Evolutionary conservation across 257 asterid genomes (phyloP).

Genomic region (Sherardia arvensis): DNA sequence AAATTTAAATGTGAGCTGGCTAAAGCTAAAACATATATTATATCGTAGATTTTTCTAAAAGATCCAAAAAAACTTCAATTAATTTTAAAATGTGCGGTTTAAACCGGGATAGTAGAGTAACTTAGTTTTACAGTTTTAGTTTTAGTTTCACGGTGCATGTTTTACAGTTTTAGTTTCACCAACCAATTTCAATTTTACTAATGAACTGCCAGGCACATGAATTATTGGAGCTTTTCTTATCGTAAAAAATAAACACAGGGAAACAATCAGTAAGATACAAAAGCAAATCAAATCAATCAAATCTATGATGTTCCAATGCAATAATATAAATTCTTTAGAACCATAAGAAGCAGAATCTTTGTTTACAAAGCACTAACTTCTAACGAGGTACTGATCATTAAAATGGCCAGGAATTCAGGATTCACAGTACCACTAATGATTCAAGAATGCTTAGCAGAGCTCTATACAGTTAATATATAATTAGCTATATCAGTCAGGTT

Average conservation of each 20-base stretch:
- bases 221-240: background rate
- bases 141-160: too few relatives aligned
- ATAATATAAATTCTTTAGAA: background rate
- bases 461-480: constrained; percentile 4
- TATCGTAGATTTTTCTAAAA: too few relatives aligned
- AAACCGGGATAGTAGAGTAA: too few relatives aligned
- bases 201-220: too few relatives aligned
- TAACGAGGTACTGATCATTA: background rate
- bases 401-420: background rate
- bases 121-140: too few relatives aligned
- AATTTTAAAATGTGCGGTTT: too few relatives aligned
- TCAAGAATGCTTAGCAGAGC: background rate
- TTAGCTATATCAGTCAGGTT: constrained; percentile 4
- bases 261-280: background rate
- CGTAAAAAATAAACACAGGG: too few relatives aligned
- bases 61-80: too few relatives aligned
- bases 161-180: too few relatives aligned
- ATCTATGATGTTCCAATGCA: background rate
- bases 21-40: too few relatives aligned
- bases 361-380: constrained; percentile 12
- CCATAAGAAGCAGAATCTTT: background rate
- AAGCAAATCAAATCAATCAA: background rate
- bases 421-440: background rate
- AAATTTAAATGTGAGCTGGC: too few relatives aligned
- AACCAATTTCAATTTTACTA: too few relatives aligned